Evolutionary conservation across 1,284 basidiomycete genomes (phyloP), one percentile per base, ranked within the genome.

Genomic region (Cryptococcus hybrid): DNA sequence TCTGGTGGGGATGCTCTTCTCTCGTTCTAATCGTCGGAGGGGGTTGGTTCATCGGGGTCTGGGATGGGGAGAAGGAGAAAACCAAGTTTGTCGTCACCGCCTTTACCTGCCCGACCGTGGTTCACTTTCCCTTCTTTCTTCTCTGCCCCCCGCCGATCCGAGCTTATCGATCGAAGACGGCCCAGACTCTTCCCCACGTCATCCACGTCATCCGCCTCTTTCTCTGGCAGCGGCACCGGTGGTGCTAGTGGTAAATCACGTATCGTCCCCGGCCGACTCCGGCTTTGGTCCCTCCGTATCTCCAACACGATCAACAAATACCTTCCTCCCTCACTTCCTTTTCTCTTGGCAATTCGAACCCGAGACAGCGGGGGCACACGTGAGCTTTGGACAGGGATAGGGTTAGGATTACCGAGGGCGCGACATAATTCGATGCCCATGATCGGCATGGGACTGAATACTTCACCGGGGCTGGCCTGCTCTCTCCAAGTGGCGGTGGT

Each of bases 1-100:
- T 12, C 42, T 75, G 7, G 37, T 72, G 8, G 49, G 60, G 3
- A 62, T 62, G 51, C 11, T 66, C 5, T 67, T 66, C 51, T 64
- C 59, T 12, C 55, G 40, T 24, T 35, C 15, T 12, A n/a, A 39
- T 15, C 57, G 64, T 11, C 59, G 65, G 30, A 56, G 63, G 43
- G 40, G 5, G 11, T 12, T 42, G 40, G 40, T 42, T 15, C 11
- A 3, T 42, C 5, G 40, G 12, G 12, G 11, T 47, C 47, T 12
- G 24, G n/a, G 43, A n/a, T 24, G 7, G 43, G 54, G 24, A 54
- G 65, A 44, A 53, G 57, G 36, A 45, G 68, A 12, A 69, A 67
- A 52, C 60, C 63, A 12, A 68, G 66, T 51, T 54, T 64, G 15
- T 63, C 64, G 7, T 42, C 54, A 24, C 62, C 35, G 18, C 24